phyloP scores from a whole-genome alignment of 805 yeast genomes.

The Yarrowia divulgata region DNA sequence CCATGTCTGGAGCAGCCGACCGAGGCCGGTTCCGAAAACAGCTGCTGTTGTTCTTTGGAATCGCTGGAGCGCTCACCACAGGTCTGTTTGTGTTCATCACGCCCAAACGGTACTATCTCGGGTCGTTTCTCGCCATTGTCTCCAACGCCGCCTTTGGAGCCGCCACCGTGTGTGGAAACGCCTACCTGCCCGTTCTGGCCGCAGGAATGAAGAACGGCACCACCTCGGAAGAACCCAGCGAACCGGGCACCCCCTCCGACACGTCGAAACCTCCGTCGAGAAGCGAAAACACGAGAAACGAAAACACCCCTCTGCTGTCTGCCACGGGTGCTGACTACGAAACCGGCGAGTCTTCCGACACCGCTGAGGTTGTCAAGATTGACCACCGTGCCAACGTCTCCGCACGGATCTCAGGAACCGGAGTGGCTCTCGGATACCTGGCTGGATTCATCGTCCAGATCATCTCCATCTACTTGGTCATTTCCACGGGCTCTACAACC shows the following conservation, averaged over 20 bases:
- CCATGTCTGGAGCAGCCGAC: conserved; percentile 77
- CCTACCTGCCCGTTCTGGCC: conserved; percentile 70
- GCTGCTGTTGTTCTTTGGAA: conserved; percentile 63
- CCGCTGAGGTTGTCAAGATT: background rate
- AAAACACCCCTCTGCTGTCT: conserved; percentile 1
- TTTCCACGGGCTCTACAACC: conserved; percentile 52
- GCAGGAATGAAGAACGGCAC: conserved; percentile 40
- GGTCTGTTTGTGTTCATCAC: conserved; percentile 54
- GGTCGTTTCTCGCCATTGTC: conserved; percentile 62
- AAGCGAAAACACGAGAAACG: conserved; percentile 12
- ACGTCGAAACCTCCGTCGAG: conserved; percentile 2
- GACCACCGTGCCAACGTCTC: conserved; percentile 44
- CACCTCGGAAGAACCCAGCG: background rate
- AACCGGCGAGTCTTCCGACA: background rate
- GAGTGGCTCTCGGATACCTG: conserved; percentile 73
- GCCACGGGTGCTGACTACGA: background rate
- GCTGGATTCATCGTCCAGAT: conserved; percentile 74
- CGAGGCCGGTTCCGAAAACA: conserved; percentile 66
- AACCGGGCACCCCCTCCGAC: background rate
- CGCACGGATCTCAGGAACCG: conserved; percentile 63
- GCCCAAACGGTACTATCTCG: conserved; percentile 57
- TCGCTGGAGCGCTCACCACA: conserved; percentile 64
- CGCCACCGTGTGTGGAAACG: conserved; percentile 80
- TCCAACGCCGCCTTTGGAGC: conserved; percentile 79
- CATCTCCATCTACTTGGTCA: conserved; percentile 60